Conservation (phyloP, 2,329 filamentous ascomycete species). For the Onygenales sp. region DNA sequence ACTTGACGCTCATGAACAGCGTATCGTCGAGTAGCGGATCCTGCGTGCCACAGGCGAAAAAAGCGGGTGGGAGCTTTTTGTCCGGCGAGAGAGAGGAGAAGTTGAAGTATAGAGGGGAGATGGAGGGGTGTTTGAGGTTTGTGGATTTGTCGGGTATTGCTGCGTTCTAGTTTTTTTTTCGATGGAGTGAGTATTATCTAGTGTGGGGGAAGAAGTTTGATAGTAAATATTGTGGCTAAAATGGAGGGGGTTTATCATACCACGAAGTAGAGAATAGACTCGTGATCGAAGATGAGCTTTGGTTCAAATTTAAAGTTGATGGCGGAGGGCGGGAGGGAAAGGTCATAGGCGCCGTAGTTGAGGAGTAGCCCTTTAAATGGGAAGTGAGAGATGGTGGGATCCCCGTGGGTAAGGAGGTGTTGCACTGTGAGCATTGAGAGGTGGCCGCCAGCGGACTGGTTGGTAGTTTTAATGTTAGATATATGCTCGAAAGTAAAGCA, state of each 20-base stretch:
- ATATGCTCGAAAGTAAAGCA: not conserved
- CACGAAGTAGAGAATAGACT: conserved; percentile 35
- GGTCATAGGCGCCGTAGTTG: conserved; percentile 45
- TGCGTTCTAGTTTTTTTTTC: conserved; percentile 20
- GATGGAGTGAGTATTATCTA: not conserved
- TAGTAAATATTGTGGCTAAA: too few relatives aligned
- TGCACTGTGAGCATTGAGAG: conserved; percentile 39
- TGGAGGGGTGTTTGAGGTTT: conserved; percentile 33
- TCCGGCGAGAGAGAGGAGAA: conserved; percentile 19
- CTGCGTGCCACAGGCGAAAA: conserved; percentile 47
- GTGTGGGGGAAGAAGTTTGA: not conserved
- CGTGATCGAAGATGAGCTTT: conserved; percentile 36
- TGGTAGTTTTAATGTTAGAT: not conserved
- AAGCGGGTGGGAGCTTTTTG: conserved; percentile 39
- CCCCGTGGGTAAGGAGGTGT: conserved; percentile 29
- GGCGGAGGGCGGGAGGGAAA: conserved; percentile 34
- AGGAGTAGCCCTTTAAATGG: conserved; percentile 42
- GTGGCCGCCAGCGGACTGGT: conserved; percentile 43
- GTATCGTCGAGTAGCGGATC: conserved; percentile 46
- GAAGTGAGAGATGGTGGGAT: conserved; percentile 25
- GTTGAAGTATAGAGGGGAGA: conserved; percentile 44
- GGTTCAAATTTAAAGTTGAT: conserved; percentile 29
- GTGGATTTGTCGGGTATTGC: conserved; percentile 34
- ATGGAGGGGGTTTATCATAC: not conserved
- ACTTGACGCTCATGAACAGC: conserved; percentile 46